phyloP scores from a whole-genome alignment of 2,329 filamentous ascomycete species.

The Diaporthe helianthi region DNA sequence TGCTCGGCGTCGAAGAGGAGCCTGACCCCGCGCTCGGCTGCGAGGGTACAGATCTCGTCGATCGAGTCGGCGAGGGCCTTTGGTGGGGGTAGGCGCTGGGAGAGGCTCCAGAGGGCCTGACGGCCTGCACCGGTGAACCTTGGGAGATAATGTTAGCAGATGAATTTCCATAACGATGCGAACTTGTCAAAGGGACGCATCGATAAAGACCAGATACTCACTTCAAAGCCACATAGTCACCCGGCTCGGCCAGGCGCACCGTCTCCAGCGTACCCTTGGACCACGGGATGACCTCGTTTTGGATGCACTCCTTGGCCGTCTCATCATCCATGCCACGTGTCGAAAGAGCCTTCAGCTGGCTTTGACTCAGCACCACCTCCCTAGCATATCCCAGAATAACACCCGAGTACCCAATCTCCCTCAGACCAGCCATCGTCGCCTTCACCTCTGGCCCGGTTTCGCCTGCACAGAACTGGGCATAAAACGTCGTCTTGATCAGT shows the following conservation, averaged over 20 bases:
- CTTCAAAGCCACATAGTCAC: conserved; percentile 73
- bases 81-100: conserved; percentile 67
- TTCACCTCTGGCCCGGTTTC: conserved; percentile 74
- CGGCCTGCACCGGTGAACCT: conserved; percentile 82
- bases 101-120: conserved; percentile 72
- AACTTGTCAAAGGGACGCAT: neutral
- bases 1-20: conserved; percentile 90
- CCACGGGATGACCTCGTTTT: conserved; percentile 74
- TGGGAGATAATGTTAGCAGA: neutral
- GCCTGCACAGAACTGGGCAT: conserved; percentile 90
- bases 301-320: conserved; percentile 56
- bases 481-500: conserved; percentile 82
- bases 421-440: conserved; percentile 68
- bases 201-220: conserved; percentile 39
- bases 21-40: conserved; percentile 71
- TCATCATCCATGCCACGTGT: conserved; percentile 51
- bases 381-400: conserved; percentile 85
- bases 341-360: conserved; percentile 54
- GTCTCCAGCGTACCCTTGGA: conserved; percentile 76
- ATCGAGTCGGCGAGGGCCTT: conserved; percentile 73
- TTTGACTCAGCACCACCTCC: conserved; percentile 75
- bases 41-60: conserved; percentile 76
- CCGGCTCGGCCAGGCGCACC: conserved; percentile 72
- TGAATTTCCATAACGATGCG: neutral
- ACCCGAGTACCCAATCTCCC: conserved; percentile 79